These are phyloP conservation scores for Dendrobium officinale DNA, from an alignment of 106 monocot genomes.

Conservation along the genomic window DNA sequence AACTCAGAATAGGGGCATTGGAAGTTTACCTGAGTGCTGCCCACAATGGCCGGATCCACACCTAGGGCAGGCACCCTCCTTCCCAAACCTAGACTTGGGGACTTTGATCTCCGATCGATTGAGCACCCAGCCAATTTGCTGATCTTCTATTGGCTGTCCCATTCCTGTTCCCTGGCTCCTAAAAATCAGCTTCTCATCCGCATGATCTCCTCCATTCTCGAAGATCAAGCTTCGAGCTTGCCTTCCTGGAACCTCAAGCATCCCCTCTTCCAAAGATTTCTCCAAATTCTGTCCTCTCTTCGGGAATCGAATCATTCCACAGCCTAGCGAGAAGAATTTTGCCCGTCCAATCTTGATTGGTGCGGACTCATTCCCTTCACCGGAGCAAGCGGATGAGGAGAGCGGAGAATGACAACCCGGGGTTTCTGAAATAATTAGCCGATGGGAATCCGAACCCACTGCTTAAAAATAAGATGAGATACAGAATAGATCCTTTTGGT, in stretches of 20 bases:
- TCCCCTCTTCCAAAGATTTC: conserved; percentile 1
- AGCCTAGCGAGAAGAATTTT: conserved; percentile 8
- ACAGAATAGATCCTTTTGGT: neutral
- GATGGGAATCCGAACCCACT: neutral
- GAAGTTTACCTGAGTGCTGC: neutral
- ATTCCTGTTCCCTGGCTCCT: conserved; percentile 24
- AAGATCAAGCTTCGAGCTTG: conserved; percentile 28
- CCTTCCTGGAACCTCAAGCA: conserved; percentile 13
- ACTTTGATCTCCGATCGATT: conserved; percentile 6
- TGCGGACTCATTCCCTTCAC: neutral
- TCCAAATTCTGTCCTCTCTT: conserved; percentile 23
- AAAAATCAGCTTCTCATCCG: conserved; percentile 2
- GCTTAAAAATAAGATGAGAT: neutral
- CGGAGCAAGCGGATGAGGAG: neutral
- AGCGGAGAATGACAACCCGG: neutral
- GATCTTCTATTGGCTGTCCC: conserved; percentile 13
- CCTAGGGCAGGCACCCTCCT: conserved; percentile 5
- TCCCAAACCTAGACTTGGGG: conserved; percentile 25
- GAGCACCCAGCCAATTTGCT: conserved; percentile 28
- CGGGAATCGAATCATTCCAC: conserved; percentile 30
- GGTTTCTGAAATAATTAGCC: neutral
- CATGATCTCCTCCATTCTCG: neutral
- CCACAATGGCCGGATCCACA: neutral
- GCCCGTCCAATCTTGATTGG: neutral
- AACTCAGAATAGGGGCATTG: neutral